A percentile compares a stretch with the other conserved stretches of the same genome.
Conservation (phyloP, 306 rosid species). For the Dalbergia oliveri region DNA sequence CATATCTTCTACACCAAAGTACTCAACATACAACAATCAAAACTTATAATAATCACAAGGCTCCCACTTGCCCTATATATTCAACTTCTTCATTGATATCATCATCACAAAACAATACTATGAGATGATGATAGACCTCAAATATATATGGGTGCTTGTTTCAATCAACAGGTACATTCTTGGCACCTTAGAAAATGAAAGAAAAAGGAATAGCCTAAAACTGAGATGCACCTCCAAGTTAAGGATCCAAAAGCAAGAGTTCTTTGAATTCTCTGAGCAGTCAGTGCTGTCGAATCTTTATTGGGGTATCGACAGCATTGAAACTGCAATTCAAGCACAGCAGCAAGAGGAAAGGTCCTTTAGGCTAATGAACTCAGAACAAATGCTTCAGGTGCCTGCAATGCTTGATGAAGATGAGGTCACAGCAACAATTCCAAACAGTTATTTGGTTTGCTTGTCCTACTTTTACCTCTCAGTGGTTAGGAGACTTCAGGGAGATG, state of each 20-base stretch:
- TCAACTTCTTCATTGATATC: constrained; percentile 38
- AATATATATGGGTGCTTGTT: constrained; percentile 60
- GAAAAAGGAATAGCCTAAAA: constrained; percentile 56
- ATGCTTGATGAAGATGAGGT: constrained; percentile 72
- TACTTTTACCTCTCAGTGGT: constrained; percentile 76
- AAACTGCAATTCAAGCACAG: constrained; percentile 60
- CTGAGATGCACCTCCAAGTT: constrained; percentile 62
- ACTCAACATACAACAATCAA: constrained; percentile 39
- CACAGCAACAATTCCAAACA: constrained; percentile 68
- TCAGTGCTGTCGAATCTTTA: constrained; percentile 75
- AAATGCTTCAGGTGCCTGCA: constrained; percentile 86
- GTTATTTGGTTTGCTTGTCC: constrained; percentile 72
- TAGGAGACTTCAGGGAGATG: constrained; percentile 70
- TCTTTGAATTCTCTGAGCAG: constrained; percentile 75
- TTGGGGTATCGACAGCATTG: constrained; percentile 73
- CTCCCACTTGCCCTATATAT: constrained; percentile 19
- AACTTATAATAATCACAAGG: constrained; percentile 42
- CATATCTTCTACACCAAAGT: constrained; percentile 30
- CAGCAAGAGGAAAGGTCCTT: constrained; percentile 52
- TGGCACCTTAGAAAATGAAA: constrained; percentile 56
- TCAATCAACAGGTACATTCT: constrained; percentile 65
- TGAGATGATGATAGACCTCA: constrained; percentile 62
- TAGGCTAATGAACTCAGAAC: constrained; percentile 65
- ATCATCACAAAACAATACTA: constrained; percentile 33
- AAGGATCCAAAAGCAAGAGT: constrained; percentile 61